These are phyloP conservation scores for Botrytis squamosa DNA, from an alignment of 2,329 filamentous ascomycete species.

Conservation along the genomic window DNA sequence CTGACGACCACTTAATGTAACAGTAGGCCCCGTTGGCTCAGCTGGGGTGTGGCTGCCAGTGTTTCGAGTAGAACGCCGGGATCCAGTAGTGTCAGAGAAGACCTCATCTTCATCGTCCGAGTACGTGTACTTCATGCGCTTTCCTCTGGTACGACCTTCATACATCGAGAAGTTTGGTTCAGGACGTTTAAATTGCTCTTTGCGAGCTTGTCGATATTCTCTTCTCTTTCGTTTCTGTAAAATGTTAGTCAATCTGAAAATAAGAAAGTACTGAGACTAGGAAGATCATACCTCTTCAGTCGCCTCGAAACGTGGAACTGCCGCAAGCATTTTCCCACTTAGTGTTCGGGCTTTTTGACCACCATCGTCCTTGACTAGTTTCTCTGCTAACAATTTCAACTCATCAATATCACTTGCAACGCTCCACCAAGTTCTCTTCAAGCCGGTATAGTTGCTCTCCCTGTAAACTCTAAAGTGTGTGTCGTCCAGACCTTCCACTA, in stretches of 20 bases:
- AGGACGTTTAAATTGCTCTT: slow-evolving; percentile 75
- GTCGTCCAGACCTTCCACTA: slow-evolving; percentile 91
- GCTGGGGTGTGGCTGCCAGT: slow-evolving; percentile 71
- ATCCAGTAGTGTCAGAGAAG: slow-evolving; percentile 61
- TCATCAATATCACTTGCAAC: slow-evolving; percentile 90
- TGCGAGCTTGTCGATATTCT: slow-evolving; percentile 80
- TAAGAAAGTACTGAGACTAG: neutral
- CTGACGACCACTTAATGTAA: slow-evolving; percentile 85
- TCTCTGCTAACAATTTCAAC: slow-evolving; percentile 70
- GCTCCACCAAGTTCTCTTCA: slow-evolving; percentile 84
- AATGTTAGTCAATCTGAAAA: slow-evolving; percentile 25
- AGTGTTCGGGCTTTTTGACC: slow-evolving; percentile 78
- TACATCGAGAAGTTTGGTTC: slow-evolving; percentile 91
- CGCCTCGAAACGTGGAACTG: slow-evolving; percentile 86
- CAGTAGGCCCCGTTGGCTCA: slow-evolving; percentile 62
- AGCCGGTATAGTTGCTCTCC: slow-evolving; percentile 79
- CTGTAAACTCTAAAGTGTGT: slow-evolving; percentile 92
- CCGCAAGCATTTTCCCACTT: slow-evolving; percentile 72
- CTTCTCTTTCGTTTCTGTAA: slow-evolving; percentile 82
- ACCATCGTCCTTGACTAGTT: slow-evolving; percentile 73
- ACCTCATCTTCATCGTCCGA: slow-evolving; percentile 81
- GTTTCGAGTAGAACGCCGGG: slow-evolving; percentile 70
- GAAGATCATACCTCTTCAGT: slow-evolving; percentile 72
- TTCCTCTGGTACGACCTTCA: slow-evolving; percentile 92
- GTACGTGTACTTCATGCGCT: slow-evolving; percentile 94